Base-by-base conservation (phyloP, 2,329 filamentous ascomycete genomes). In the Aspergillus tubingensis region DNA sequence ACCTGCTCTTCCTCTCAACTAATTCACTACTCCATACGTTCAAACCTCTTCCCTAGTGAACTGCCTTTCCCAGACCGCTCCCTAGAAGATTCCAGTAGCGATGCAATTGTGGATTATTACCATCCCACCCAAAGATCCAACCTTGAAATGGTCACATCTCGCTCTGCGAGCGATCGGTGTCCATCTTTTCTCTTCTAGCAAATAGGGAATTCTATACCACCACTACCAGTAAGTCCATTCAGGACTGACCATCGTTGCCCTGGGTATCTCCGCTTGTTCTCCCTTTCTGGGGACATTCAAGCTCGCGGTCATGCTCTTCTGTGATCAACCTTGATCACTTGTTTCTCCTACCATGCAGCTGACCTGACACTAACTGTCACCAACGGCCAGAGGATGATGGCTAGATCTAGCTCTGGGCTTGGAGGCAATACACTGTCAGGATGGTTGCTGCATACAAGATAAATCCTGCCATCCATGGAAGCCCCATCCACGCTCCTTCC, bases 401-500 rank as follows among this genome's bases (percentile, higher is more conserved):
- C 13, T 23, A 36, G 41, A 54, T 8, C 5, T 54, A 21, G 13
- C 13, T 19, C 23, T 38, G 25, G 17, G 21, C 17, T 25, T 13
- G 52, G 21, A 54, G 38, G 30, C 23, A 54, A 44, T 2, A n/a
- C 13, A 30, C 39, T 19, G 51, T 51, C 41, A 52, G 39, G 5
- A 53, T 54, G 10, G 57, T 57, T 13, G 38, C 23, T 21, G 41
- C 19, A 41, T 44, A 55, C 44, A 63, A 44, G 13, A 23, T 36
- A 21, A 50, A 50, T 11, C 52, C 56, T n/a, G 54, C 8, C 48
- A 63, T 51, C 51, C 61, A 63, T 21, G 62, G 62, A 49, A 63
- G 38, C 5, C 62, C 62, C 15, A 62, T 39, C 59, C 59, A 62
- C 2, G 36, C 21, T 8, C 62, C 62, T 5, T 53, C 56, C 39